phyloP scores from a whole-genome alignment of 371 early-diverging fungal genomes.

The Actinomortierella ambigua region DNA sequence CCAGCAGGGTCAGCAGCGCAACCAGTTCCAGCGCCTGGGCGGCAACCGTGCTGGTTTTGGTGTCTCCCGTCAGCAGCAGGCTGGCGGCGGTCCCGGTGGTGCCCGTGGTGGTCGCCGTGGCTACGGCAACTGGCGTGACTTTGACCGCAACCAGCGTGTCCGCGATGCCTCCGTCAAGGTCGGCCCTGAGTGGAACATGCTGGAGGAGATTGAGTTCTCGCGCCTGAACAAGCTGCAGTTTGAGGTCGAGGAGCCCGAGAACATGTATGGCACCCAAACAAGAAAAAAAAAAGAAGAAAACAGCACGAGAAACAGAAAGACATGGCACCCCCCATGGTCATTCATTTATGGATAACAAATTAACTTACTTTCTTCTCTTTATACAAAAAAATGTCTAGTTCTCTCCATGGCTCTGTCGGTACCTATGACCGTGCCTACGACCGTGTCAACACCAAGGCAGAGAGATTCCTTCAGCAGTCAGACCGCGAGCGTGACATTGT shows the following conservation, averaged over 20 bases:
- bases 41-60: constrained; percentile 46
- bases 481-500: constrained; percentile 77
- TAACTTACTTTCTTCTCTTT: constrained; percentile 3
- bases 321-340: too few relatives aligned
- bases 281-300: background rate
- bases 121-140: constrained; percentile 40
- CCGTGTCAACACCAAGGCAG: constrained; percentile 81
- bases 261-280: constrained; percentile 63
- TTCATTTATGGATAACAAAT: too few relatives aligned
- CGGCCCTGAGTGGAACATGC: constrained; percentile 88
- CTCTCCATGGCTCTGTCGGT: constrained; percentile 72
- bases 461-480: constrained; percentile 72
- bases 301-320: background rate
- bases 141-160: constrained; percentile 65
- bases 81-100: constrained; percentile 32
- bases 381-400: constrained; percentile 36
- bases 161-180: constrained; percentile 90
- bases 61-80: constrained; percentile 36
- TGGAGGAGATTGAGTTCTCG: constrained; percentile 94
- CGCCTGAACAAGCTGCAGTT: constrained; percentile 86
- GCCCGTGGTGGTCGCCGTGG: constrained; percentile 52
- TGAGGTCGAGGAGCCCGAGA: constrained; percentile 75
- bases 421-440: constrained; percentile 88
- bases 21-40: constrained; percentile 45
- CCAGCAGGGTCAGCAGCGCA: constrained; percentile 54